Percentiles rank a stretch among this genome's conserved stretches.
Conservation (phyloP, 1,139 yeast species). For the Hansenula sp. region DNA sequence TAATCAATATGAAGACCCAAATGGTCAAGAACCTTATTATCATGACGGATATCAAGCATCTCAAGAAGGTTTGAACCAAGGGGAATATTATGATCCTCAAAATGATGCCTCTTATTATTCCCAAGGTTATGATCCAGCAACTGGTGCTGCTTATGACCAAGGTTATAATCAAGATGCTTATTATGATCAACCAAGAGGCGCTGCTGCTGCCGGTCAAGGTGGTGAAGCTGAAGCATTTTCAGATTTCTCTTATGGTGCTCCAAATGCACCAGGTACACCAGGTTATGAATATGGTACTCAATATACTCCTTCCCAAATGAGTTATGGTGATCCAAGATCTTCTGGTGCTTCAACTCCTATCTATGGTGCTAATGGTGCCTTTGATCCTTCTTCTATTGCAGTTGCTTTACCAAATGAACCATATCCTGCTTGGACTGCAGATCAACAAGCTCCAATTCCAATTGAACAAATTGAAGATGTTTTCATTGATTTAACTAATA, state of each 20-base stretch:
- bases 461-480: constrained; percentile 91
- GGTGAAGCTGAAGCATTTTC: constrained; percentile 56
- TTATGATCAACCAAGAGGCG: constrained; percentile 47
- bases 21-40: constrained; percentile 25
- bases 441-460: constrained; percentile 78
- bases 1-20: constrained; percentile 23
- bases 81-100: constrained; percentile 27
- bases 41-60: constrained; percentile 25
- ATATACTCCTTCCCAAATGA: constrained; percentile 78
- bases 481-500: constrained; percentile 82
- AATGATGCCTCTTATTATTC: constrained; percentile 26
- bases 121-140: constrained; percentile 21
- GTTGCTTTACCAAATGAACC: constrained; percentile 63
- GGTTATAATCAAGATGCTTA: constrained; percentile 50
- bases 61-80: constrained; percentile 24
- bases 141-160: constrained; percentile 24
- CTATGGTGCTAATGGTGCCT: constrained; percentile 61
- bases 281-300: constrained; percentile 78
- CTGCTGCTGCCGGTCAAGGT: constrained; percentile 51
- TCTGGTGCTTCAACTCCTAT: constrained; percentile 97
- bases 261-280: constrained; percentile 54
- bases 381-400: constrained; percentile 64
- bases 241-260: constrained; percentile 65
- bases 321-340: constrained; percentile 79
- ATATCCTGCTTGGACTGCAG: constrained; percentile 96